Percentiles rank a stretch among this genome's conserved stretches.
Evolutionary conservation across 129 eudicot species (phyloP).

Genomic region (carrot (Daucus carota)): DH1_v3.0 NC_030384.2:44513501-44514000

Average conservation of each 20-base stretch:
- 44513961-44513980: too few species aligned
- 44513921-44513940: too few species aligned
- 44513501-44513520: constrained; percentile 28
- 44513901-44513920: too few species aligned
- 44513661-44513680: neutral
- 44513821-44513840: neutral
- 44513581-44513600: constrained; percentile 79
- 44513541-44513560: constrained; percentile 65
- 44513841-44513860: neutral
- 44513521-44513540: constrained; percentile 65
- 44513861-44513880: neutral
- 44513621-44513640: constrained; percentile 30
- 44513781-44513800: constrained; percentile 63
- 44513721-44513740: constrained; percentile 46
- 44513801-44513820: constrained; percentile 44
- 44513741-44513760: constrained; percentile 77
- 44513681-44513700: neutral
- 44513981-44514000: too few species aligned
- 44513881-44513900: too few species aligned
- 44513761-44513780: constrained; percentile 80
- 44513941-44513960: too few species aligned
- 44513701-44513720: constrained; percentile 41
- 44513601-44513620: constrained; percentile 58
- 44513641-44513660: constrained; percentile 2
- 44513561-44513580: constrained; percentile 62